Conservation (phyloP, 2,329 filamentous ascomycete species). For the Paecilomyces niveus region DNA sequence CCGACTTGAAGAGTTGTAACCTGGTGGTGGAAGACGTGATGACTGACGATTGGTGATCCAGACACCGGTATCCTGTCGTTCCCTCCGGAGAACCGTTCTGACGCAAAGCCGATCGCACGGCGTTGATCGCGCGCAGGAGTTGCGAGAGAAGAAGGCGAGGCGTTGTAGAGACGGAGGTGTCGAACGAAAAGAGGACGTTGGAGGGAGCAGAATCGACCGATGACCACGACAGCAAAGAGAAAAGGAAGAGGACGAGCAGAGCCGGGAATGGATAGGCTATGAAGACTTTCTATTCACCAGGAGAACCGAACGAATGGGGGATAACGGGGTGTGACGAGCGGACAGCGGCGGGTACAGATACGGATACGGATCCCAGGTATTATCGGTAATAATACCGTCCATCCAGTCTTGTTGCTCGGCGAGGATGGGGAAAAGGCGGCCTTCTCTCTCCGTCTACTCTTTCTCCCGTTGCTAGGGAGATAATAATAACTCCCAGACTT, state of each 20-base stretch:
- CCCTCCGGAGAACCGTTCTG: not conserved
- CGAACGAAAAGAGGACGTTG: not conserved
- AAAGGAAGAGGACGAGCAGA: conserved; percentile 1
- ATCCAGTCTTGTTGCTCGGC: not conserved
- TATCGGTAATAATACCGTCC: not conserved
- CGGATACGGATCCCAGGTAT: not conserved
- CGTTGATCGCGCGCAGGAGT: not conserved
- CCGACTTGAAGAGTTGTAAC: conserved; percentile 4
- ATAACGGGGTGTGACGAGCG: not conserved
- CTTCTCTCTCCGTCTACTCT: not conserved
- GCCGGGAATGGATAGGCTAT: conserved; percentile 1
- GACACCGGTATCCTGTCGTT: not conserved
- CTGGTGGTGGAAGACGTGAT: not conserved
- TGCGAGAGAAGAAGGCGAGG: not conserved
- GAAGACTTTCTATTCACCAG: conserved; percentile 2
- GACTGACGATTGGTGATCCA: not conserved
- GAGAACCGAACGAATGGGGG: not conserved
- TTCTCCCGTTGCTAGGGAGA: not conserved
- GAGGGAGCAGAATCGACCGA: not conserved
- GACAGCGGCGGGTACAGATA: conserved; percentile 1
- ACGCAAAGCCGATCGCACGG: not conserved
- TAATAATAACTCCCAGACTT: not conserved
- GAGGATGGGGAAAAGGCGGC: no score
- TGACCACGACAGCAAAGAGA: not conserved
- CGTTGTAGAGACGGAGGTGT: not conserved